Base-by-base conservation (phyloP, 768 basidiomycete species). In the Lepiota venenata region DNA sequence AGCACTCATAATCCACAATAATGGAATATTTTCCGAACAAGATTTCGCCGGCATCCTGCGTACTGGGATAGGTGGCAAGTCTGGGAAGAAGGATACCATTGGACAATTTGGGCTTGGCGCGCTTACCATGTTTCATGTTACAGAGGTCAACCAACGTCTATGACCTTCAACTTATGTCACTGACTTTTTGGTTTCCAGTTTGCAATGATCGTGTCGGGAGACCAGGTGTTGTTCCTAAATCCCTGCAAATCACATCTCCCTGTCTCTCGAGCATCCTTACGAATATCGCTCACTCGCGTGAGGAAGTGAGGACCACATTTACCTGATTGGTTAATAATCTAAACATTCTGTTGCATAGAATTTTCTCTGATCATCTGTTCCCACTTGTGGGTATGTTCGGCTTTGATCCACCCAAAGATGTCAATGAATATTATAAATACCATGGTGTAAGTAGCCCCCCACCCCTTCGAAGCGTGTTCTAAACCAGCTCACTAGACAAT, bases 41-140 rank as follows among this genome's bases (percentile, higher is more conserved):
- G 80, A 82, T 49, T 80, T 79, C 37, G 62, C 66, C 20, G 80
- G 79, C 0, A 76, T 82, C 16, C 70, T 74, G 20, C 61, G 61
- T 10, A 76, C 75, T 2, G 76, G 77, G 1, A 60, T 70, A 15
- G 80, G 80, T 2, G 75, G 77, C 0, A 82, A 83, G 56, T 56
- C 60, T 14, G 66, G 58, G 1, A 60, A 60, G 18, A 55, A 47
- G 0, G 71, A 72, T 50, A 73, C 71, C 1, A 81, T 81, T 37
- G 81, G 81, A 0, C 73, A 74, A 50, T 82, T 80, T 62, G 81
- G 81, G 4, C 65, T 76, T 7, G 81, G 81, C 6, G 76, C 75
- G 12, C 64, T 82, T 3, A 74, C 78, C 0, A 76, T 81, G 71
- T 83, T 75, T 54, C 77, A 80, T 56, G 72, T 81, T 48, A 72